These are phyloP conservation scores for Sporothrix inflata DNA, from an alignment of 2,329 filamentous ascomycete species.

Conservation along the genomic window DNA sequence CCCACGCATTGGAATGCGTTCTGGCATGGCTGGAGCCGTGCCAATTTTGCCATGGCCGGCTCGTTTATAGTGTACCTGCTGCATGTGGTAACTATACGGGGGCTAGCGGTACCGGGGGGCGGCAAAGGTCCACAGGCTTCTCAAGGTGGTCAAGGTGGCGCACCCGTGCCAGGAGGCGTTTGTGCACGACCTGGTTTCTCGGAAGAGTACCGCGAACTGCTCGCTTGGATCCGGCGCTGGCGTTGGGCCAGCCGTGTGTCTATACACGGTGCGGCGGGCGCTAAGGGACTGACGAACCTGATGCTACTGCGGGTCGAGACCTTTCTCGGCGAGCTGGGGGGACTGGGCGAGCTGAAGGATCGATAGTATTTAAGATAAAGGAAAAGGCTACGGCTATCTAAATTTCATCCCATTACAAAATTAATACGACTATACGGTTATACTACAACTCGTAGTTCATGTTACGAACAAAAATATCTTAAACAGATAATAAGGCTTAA, in stretches of 20 bases:
- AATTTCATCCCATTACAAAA: too few relatives aligned
- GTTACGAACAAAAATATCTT: too few relatives aligned
- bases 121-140: background rate
- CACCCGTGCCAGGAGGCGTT: background rate
- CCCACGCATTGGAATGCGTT: conserved; percentile 34
- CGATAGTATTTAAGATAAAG: background rate
- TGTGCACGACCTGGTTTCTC: conserved; percentile 11
- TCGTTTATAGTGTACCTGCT: conserved; percentile 33
- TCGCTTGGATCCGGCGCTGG: conserved; percentile 33
- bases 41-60: conserved; percentile 33
- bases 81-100: conserved; percentile 18
- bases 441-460: too few relatives aligned
- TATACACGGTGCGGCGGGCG: conserved; percentile 30
- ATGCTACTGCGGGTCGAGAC: conserved; percentile 32
- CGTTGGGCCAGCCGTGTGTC: conserved; percentile 32
- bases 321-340: conserved; percentile 23
- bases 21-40: conserved; percentile 35
- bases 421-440: too few relatives aligned
- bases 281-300: conserved; percentile 34
- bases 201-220: conserved; percentile 28
- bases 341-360: background rate
- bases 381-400: too few relatives aligned
- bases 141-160: too few relatives aligned
- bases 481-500: too few relatives aligned
- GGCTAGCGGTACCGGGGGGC: background rate